phyloP scores from a whole-genome alignment of 2,329 filamentous ascomycete species.

The Parastagonospora nodorum region DNA sequence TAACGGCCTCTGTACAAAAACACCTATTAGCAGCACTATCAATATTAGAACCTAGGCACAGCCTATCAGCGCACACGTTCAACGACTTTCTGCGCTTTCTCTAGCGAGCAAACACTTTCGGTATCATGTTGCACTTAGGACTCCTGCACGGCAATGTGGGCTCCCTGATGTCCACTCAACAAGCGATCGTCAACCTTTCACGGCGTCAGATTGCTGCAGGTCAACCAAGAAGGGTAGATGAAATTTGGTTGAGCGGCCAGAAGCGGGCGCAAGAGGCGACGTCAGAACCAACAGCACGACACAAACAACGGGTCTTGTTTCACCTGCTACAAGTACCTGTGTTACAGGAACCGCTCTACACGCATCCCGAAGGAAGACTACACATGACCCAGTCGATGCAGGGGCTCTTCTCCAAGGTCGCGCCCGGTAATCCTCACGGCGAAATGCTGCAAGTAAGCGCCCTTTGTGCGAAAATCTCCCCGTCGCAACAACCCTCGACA shows the following conservation, averaged over 20 bases:
- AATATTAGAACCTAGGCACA: conserved; percentile 30
- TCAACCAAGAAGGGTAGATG: conserved; percentile 25
- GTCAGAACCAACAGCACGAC: conserved; percentile 25
- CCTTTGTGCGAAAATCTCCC: conserved; percentile 9
- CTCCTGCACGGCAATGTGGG: conserved; percentile 33
- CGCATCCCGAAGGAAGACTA: conserved; percentile 12
- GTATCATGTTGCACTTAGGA: conserved; percentile 28
- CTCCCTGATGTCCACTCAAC: conserved; percentile 29
- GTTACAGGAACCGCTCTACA: conserved; percentile 13
- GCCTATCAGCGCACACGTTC: conserved; percentile 21
- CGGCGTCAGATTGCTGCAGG: conserved; percentile 31
- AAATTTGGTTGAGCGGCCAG: conserved; percentile 25
- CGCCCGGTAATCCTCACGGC: conserved; percentile 5
- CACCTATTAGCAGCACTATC: conserved; percentile 40
- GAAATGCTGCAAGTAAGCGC: conserved; percentile 26
- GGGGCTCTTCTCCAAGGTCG: conserved; percentile 16
- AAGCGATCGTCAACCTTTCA: conserved; percentile 17
- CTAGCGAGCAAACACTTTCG: conserved; percentile 16
- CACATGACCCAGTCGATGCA: conserved; percentile 32
- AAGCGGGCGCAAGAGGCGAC: conserved; percentile 24
- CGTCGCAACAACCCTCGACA: not conserved
- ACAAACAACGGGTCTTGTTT: conserved; percentile 39
- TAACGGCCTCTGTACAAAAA: conserved; percentile 48
- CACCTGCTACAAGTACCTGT: conserved; percentile 25
- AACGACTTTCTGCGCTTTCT: conserved; percentile 13